Evolutionary conservation across 129 eudicot genomes (phyloP), one percentile per base, ranked within the genome.

Genomic region (Pseudognaphalium luteoalbum): DNA sequence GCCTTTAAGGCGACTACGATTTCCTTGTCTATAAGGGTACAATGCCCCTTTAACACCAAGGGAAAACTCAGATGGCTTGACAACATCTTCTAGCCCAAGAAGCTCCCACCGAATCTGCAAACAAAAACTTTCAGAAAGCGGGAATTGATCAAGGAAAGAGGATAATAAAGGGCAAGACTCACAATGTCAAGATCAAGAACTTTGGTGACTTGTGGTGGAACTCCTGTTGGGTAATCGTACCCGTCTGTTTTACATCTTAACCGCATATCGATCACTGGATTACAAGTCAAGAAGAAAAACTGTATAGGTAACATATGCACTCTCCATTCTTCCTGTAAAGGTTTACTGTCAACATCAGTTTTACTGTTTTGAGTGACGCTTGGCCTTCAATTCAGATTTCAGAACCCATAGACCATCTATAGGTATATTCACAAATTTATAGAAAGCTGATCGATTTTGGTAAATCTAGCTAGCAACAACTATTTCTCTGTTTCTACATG

Each of bases 161-260:
- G 10, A 1, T 7, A 37, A 62, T 29, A 6, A 64, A 63, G 50
- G 57, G 50, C 16, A 77, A 64, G 34, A 80, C 93, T 84, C 73
- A 93, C 98, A 8, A 91, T 90, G 65, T 93, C 88, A 37, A 93
- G 97, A 82, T 88, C 96, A 56, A 93, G 89, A 72, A 91, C 96
- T 79, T 83, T 90, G 21, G 93, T 64, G 54, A 85, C 85, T 50
- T 87, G 82, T 3, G 70, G 70, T 68, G 97, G 92, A 72, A 93
- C 86, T 41, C 93, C 97, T 5, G 82, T 34, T 3, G 98, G 98
- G 86, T 88, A 93, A 25, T 83, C 97, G 7, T 41, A 51, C 17
- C 93, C 96, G 7, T 78, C 20, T 44, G 93, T 69, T 84, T 83
- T 93, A 81, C 96, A 90, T 68, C 88, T 88, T 76, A 91, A 66